Evolutionary conservation across 352 stramenopile species (phyloP), one percentile per base, ranked within the genome.

Genomic region (Pythium chondricola): DNA sequence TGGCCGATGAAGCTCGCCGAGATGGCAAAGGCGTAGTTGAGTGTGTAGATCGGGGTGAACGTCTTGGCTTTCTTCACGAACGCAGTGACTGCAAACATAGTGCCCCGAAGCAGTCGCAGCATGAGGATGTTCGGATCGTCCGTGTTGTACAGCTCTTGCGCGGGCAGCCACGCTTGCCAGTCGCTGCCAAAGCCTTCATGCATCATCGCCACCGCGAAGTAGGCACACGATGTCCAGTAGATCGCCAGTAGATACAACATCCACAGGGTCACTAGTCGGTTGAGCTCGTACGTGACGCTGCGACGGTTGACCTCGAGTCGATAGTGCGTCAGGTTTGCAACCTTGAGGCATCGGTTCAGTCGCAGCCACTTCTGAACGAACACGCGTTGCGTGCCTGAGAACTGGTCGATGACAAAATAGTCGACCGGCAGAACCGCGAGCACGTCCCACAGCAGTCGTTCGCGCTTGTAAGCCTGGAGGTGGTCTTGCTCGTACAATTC

Each of bases 401-500:
- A 40, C 11, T 42, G 40, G 24, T 42, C 53, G 7, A 43, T 36
- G 4, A 61, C 38, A 18, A 76, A 75, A 24, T 80, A 66, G 36
- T 83, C 66, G n/a, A 83, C 27, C 9, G 68, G 73, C 16, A 85
- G 76, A 4, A 61, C 72, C 0, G 73, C 65, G 1, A 65, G 43
- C 0, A 77, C 4, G 24, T 83, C 68, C 40, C 72, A 54, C 11
- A 62, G 44, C 4, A 84, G 41, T 3, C 70, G 62, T 22, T 84
- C 72, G 5, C 70, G 70, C 35, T 83, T 82, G 51, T 85, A 83
- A 3, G 60, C 48, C 10, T 69, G 35, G 2, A 79, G 42, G 25
- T 85, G 73, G 21, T 78, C 71, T 50, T 85, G 73, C 33, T 83
- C 68, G 32, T 81, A 83, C 11, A 85, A 41, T 24, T 83, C 73